A percentile compares a stretch with the other conserved stretches of the same genome.
These are phyloP conservation scores for Gossypium stocksii DNA, from an alignment of 345 rosid species.

Conservation along the genomic window DNA sequence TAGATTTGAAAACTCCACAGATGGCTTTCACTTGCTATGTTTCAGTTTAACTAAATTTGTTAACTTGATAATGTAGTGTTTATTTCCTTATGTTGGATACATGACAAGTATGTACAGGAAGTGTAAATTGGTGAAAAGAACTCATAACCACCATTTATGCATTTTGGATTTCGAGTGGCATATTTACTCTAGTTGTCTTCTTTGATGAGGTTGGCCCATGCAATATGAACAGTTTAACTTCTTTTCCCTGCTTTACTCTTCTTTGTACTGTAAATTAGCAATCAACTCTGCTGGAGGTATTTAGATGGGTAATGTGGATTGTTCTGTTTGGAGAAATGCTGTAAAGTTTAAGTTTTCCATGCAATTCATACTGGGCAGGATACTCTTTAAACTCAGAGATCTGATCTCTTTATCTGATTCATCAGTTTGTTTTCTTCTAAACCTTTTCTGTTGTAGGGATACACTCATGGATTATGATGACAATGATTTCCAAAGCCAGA, in stretches of 20 bases:
- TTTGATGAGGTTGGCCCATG: not conserved
- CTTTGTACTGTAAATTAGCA: not conserved
- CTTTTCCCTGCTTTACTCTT: not conserved
- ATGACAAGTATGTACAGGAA: not conserved
- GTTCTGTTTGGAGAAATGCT: not conserved
- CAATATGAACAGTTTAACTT: not conserved
- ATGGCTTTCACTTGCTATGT: not conserved
- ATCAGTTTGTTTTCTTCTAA: not conserved
- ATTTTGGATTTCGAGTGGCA: not conserved
- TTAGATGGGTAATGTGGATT: not conserved
- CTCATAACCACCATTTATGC: not conserved
- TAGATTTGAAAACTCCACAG: not conserved
- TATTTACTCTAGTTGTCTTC: not conserved
- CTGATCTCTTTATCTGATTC: conserved; percentile 1
- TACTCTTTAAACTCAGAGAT: conserved; percentile 10
- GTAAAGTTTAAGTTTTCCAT: not conserved
- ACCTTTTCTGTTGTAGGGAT: conserved; percentile 39
- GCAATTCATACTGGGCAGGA: not conserved
- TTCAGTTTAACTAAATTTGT: not conserved
- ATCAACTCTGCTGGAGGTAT: not conserved
- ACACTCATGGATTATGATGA: conserved; percentile 99
- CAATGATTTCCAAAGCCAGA: conserved; percentile 91
- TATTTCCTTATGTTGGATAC: not conserved
- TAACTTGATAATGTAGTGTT: not conserved
- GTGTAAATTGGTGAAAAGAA: not conserved